These are phyloP conservation scores for Mycena polygramma DNA, from an alignment of 768 basidiomycete genomes.

Conservation along the genomic window DNA sequence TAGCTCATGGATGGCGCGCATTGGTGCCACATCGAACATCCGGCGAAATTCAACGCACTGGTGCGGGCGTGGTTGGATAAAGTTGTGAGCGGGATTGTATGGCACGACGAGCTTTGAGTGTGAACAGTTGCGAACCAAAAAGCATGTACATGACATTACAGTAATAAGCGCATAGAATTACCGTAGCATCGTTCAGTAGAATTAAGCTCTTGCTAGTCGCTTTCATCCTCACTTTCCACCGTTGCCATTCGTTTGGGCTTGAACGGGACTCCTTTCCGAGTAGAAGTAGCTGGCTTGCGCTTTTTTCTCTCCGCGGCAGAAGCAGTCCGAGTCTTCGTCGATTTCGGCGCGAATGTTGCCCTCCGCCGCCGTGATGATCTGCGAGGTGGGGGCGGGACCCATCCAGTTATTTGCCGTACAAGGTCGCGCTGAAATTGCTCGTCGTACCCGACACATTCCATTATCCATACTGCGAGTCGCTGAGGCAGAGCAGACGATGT, in stretches of 20 bases:
- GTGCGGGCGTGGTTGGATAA: constrained; percentile 66
- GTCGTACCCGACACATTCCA: constrained; percentile 59
- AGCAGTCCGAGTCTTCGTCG: neutral
- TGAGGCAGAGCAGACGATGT: constrained; percentile 17
- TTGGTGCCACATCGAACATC: constrained; percentile 77
- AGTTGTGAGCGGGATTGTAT: constrained; percentile 1
- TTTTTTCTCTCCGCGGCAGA: no score
- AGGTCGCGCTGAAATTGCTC: constrained; percentile 50
- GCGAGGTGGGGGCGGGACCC: constrained; percentile 13
- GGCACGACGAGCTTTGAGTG: constrained; percentile 31
- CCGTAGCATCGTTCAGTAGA: no score
- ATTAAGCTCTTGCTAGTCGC: neutral
- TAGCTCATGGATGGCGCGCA: constrained; percentile 70
- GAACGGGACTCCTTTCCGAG: neutral
- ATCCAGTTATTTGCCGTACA: constrained; percentile 25
- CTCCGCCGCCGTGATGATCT: neutral
- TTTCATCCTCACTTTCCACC: constrained; percentile 11
- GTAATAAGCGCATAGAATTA: no score
- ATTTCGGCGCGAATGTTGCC: neutral
- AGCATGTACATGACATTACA: neutral
- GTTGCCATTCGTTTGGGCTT: neutral
- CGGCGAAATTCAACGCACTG: constrained; percentile 63
- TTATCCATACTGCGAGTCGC: constrained; percentile 51
- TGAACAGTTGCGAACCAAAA: neutral
- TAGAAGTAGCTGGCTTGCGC: neutral